Conservation (phyloP, 345 rosid species). For the Erysimum cheiranthoides region DNA sequence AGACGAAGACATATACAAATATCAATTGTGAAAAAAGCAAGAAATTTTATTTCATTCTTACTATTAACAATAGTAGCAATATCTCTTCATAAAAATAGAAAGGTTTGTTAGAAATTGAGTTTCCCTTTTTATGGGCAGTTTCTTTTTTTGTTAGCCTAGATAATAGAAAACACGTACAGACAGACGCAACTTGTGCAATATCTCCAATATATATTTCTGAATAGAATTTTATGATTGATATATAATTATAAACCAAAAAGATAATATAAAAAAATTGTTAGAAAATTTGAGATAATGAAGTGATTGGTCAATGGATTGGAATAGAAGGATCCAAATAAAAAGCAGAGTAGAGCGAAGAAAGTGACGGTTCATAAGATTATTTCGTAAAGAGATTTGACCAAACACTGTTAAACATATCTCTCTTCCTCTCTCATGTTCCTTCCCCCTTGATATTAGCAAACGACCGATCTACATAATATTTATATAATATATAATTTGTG, state of each 20-base stretch:
- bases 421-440: slow-evolving; percentile 32
- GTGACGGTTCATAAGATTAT: slow-evolving; percentile 33
- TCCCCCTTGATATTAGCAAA: slow-evolving; percentile 42
- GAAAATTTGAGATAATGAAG: slow-evolving; percentile 37
- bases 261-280: slow-evolving; percentile 25
- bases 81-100: slow-evolving; percentile 18
- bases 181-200: slow-evolving; percentile 37
- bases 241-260: slow-evolving; percentile 2
- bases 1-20: not conserved
- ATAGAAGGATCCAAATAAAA: slow-evolving; percentile 47
- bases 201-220: slow-evolving; percentile 6
- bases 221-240: slow-evolving; percentile 3
- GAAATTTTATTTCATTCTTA: not conserved
- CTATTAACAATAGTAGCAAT: not conserved
- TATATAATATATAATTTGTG: slow-evolving; percentile 23
- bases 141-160: slow-evolving; percentile 11
- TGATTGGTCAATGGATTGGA: slow-evolving; percentile 52
- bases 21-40: not conserved
- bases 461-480: slow-evolving; percentile 3
- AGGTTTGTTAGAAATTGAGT: slow-evolving; percentile 29
- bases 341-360: slow-evolving; percentile 42
- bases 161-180: slow-evolving; percentile 16
- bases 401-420: slow-evolving; percentile 20
- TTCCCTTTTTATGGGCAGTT: slow-evolving; percentile 37
- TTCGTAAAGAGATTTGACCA: slow-evolving; percentile 35